Evolutionary conservation across 352 stramenopile genomes (phyloP).

Genomic region (Globisporangium cylindrosporum): DNA sequence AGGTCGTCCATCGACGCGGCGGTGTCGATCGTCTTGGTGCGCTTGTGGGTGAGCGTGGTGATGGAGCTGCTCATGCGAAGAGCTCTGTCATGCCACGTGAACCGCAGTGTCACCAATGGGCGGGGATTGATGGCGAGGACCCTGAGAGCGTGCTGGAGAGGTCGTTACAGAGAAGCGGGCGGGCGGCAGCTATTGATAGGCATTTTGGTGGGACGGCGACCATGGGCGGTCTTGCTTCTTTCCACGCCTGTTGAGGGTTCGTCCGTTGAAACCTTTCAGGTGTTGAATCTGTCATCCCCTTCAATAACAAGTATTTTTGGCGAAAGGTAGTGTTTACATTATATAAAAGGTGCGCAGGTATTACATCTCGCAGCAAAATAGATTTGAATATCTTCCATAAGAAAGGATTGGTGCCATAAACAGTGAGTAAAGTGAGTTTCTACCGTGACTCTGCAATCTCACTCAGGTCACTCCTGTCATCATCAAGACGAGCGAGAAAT

Average conservation of each 20-base stretch:
- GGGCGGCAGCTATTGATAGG: not conserved
- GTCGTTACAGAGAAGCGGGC: not conserved
- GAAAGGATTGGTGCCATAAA: too few relatives aligned
- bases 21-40: conserved; percentile 1
- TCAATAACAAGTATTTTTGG: not conserved
- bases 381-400: too few relatives aligned
- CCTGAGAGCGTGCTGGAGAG: not conserved
- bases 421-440: too few relatives aligned
- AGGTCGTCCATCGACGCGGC: conserved; percentile 29
- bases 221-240: not conserved
- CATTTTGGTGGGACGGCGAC: not conserved
- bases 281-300: not conserved
- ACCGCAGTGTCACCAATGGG: not conserved
- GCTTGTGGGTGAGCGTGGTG: not conserved
- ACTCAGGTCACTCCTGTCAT: conserved; percentile 3
- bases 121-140: not conserved
- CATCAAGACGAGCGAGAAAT: not conserved
- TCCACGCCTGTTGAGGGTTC: not conserved
- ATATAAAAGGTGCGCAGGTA: not conserved
- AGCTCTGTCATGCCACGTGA: conserved; percentile 3
- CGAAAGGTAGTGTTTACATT: not conserved
- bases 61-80: not conserved
- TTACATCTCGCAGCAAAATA: too few relatives aligned
- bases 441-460: conserved; percentile 6
- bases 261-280: conserved; percentile 2